These are phyloP conservation scores for Collybiopsis luxurians DNA, from an alignment of 768 basidiomycete genomes.

Conservation along the genomic window DNA sequence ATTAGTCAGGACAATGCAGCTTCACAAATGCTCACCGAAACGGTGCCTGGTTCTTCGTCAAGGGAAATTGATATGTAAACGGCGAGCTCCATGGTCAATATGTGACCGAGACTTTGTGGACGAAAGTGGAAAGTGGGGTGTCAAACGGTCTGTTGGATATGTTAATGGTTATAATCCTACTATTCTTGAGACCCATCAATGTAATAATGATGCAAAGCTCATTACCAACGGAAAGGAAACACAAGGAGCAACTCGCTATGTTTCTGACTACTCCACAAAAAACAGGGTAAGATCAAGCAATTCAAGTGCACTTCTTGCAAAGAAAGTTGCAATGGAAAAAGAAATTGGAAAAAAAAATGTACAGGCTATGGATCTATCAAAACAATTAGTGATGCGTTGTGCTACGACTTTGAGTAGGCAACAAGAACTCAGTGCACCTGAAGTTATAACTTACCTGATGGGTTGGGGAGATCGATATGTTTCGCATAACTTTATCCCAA, in stretches of 20 bases:
- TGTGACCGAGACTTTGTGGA: slow-evolving; percentile 21
- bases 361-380: too few species aligned
- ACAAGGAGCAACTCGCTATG: slow-evolving; percentile 32
- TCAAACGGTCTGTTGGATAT: slow-evolving; percentile 14
- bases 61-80: slow-evolving; percentile 28
- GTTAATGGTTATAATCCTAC: slow-evolving; percentile 28
- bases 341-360: too few species aligned
- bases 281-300: slow-evolving; percentile 34
- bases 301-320: slow-evolving; percentile 33
- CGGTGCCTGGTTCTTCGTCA: slow-evolving; percentile 19
- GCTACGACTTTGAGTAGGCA: too few species aligned
- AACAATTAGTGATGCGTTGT: too few species aligned
- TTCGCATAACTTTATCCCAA: slow-evolving; percentile 32
- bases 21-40: slow-evolving; percentile 26
- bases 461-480: slow-evolving; percentile 36
- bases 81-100: slow-evolving; percentile 25
- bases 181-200: slow-evolving; percentile 16
- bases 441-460: slow-evolving; percentile 41
- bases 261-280: slow-evolving; percentile 37
- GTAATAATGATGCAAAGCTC: slow-evolving; percentile 40
- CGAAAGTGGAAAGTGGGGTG: slow-evolving; percentile 26
- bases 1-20: slow-evolving; percentile 25
- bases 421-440: slow-evolving; percentile 35
- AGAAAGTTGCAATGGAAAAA: slow-evolving; percentile 21
- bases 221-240: slow-evolving; percentile 32